Base-by-base conservation (phyloP, 164 flowering plant species). In the Aristolochia fimbriata region DNA sequence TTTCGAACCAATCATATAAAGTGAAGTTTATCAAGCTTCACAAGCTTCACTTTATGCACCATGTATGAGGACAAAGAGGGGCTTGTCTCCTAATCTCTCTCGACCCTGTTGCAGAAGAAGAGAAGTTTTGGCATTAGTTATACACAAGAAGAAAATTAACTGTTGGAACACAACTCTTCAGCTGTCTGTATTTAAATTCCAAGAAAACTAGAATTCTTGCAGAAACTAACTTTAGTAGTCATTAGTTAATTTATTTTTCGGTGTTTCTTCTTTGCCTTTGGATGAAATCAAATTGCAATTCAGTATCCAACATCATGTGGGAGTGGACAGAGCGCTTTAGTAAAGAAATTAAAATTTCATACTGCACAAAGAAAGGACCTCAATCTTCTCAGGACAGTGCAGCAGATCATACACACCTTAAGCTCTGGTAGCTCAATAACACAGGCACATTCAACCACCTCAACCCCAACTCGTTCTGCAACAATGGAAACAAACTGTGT, bases 381-480 rank as follows among this genome's bases (percentile, higher is more conserved):
- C 30, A 27, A 27, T 27, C 30, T 27, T 27, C 5, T 5, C 30
- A 5, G 30, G 5, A 27, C 3, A 27, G 30, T 27, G 30, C 27
- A 25, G 11, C 19, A 15, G 48, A 33, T 6, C 19, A 51, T 31
- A 61, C 72, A 49, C 65, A 91, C 98, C 90, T 92, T 81, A 48
- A 92, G 81, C 74, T 77, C 95, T 52, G 84, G 73, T 73, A 91
- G 67, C 74, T 87, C 98, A 63, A 91, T 88, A 5, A 91, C 81
- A 69, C 98, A 88, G 47, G 96, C 95, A 77, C 91, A 88, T 73
- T 92, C 98, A 47, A 87, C 93, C 60, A 92, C 95, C 55, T 85
- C 50, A 22, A 71, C 96, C 12, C 84, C 91, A 66, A 85, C 96
- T 30, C 96, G 95, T 69, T 85, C 98, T 92, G 84, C 76, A 78